Evolutionary conservation across 768 basidiomycete genomes (phyloP), one percentile per base, ranked within the genome.

Genomic region (Trametes sanguinea): DNA sequence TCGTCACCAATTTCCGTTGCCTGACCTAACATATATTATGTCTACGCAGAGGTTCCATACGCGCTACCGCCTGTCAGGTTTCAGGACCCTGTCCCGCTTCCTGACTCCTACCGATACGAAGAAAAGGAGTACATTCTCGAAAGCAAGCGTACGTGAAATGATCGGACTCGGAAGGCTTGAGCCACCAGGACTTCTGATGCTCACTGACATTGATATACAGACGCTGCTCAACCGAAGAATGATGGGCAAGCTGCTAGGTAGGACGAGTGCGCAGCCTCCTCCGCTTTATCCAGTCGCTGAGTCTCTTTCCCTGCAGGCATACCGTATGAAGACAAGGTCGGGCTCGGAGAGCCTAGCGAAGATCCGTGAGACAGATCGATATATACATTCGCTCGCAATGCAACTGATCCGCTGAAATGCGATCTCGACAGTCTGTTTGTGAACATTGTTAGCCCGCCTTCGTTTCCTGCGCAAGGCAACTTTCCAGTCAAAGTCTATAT

Each of bases 401-500:
- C 8, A 2, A 6, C 4, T 2, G 16, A n/a, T 37, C 35, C 6
- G 8, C n/a, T 11, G 32, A 27, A 17, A 8, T 29, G 3, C 11
- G 11, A 37, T 11, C 6, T 13, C 14, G 22, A 8, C 37, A 89
- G 88, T 1, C 72, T 89, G 13, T 89, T 87, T 68, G 71, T 88
- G 40, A 89, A 90, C 69, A 83, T 90, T 48, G 81, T 83, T 37
- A 73, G 77, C 30, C 90, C 86, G 17, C 85, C 85, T 6, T 81
- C 81, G 3, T 77, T 74, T 57, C 69, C 74, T 77, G 76, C 73
- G 77, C 79, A 50, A 69, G 56, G 22, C 29, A 69, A 72, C 13
- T 83, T 87, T 62, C 85, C 88, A 1, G 89, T 91, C 56, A 87
- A 81, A 60, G 80, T 91, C 3, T 92, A 89, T 73, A 85, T 92